These are phyloP conservation scores for Trichoderma endophyticum DNA, from an alignment of 2,329 filamentous ascomycete genomes.

Conservation along the genomic window DNA sequence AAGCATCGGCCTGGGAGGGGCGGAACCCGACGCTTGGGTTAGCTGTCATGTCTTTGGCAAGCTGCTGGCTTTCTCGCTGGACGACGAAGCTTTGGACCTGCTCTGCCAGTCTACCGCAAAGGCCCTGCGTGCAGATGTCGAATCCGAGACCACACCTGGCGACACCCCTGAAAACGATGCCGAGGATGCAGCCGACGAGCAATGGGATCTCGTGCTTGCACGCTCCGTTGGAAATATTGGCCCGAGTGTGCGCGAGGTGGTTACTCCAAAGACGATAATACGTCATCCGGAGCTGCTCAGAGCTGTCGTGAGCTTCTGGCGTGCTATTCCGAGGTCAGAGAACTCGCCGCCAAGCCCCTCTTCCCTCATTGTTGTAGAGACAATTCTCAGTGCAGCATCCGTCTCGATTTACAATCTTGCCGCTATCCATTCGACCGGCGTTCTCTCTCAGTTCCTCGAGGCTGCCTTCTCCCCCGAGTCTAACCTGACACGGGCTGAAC, in stretches of 20 bases:
- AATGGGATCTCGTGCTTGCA: slow-evolving; percentile 39
- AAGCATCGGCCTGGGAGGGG: slow-evolving; percentile 62
- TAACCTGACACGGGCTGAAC: slow-evolving; percentile 53
- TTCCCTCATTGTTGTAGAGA: slow-evolving; percentile 63
- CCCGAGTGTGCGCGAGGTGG: slow-evolving; percentile 45
- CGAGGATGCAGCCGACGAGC: slow-evolving; percentile 36
- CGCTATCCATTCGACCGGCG: slow-evolving; percentile 68
- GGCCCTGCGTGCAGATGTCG: slow-evolving; percentile 32
- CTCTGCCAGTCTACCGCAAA: slow-evolving; percentile 58
- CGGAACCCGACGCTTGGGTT: slow-evolving; percentile 65
- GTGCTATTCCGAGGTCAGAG: slow-evolving; percentile 52
- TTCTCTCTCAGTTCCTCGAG: slow-evolving; percentile 63
- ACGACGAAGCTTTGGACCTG: slow-evolving; percentile 69
- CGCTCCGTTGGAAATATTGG: slow-evolving; percentile 37
- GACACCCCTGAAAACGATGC: slow-evolving; percentile 24
- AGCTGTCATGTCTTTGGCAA: slow-evolving; percentile 76
- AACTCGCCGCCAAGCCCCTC: slow-evolving; percentile 47
- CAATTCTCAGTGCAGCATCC: slow-evolving; percentile 55
- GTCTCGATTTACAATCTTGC: slow-evolving; percentile 67
- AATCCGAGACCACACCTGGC: slow-evolving; percentile 18
- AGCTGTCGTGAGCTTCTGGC: slow-evolving; percentile 62
- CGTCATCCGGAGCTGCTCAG: slow-evolving; percentile 62
- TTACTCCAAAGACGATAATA: slow-evolving; percentile 51
- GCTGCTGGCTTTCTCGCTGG: slow-evolving; percentile 75
- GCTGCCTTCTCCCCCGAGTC: slow-evolving; percentile 56